Conservation (phyloP, 1,284 basidiomycete genomes). For the Malassezia nana region DNA sequence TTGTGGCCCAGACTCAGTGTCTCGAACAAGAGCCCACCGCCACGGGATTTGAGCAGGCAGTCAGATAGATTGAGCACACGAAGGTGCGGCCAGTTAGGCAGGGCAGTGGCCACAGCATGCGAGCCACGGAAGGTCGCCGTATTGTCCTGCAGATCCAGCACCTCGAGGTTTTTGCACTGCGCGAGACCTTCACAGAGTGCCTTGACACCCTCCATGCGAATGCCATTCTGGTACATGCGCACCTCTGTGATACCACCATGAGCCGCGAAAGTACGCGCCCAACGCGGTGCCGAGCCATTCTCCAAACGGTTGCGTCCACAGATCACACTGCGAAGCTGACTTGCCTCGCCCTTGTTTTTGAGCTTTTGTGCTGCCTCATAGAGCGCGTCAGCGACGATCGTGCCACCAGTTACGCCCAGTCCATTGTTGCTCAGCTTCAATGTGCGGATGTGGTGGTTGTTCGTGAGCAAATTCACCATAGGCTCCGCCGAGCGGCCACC, state of each 20-base stretch:
- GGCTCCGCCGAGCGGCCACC: slow-evolving; percentile 90
- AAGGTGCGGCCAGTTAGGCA: slow-evolving; percentile 62
- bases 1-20: slow-evolving; percentile 31
- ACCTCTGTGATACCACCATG: slow-evolving; percentile 71
- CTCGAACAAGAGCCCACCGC: slow-evolving; percentile 43
- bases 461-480: slow-evolving; percentile 67
- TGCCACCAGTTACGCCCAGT: slow-evolving; percentile 81
- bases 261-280: slow-evolving; percentile 77
- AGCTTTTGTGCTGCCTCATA: slow-evolving; percentile 64
- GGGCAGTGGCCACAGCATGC: slow-evolving; percentile 63
- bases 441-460: slow-evolving; percentile 59
- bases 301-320: slow-evolving; percentile 92
- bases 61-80: slow-evolving; percentile 78
- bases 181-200: slow-evolving; percentile 66
- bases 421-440: slow-evolving; percentile 95
- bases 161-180: slow-evolving; percentile 60
- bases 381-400: slow-evolving; percentile 74
- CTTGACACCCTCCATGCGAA: slow-evolving; percentile 84
- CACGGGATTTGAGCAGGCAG: slow-evolving; percentile 65
- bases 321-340: slow-evolving; percentile 68
- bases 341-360: slow-evolving; percentile 59
- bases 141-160: slow-evolving; percentile 91
- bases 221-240: slow-evolving; percentile 91
- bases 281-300: slow-evolving; percentile 71
- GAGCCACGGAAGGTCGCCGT: slow-evolving; percentile 70